Evolutionary conservation across 1,139 yeast species (phyloP).

Genomic region (Saccharomycopsis crataegensis): DNA sequence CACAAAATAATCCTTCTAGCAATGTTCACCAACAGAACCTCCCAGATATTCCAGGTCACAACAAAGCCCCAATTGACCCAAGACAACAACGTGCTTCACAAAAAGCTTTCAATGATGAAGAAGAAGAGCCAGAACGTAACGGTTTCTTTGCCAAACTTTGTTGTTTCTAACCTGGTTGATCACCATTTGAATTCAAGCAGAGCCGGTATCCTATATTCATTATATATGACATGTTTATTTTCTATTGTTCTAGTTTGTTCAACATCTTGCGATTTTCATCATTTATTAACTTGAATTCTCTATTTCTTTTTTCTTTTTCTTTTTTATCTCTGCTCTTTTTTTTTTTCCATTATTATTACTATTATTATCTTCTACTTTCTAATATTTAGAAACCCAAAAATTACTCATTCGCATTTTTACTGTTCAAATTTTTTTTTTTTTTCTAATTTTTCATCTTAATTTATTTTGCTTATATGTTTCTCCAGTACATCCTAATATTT

Average conservation of each 20-base stretch:
- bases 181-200: background rate
- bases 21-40: background rate
- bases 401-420: background rate
- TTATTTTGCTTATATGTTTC: background rate
- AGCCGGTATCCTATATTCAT: background rate
- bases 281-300: no score
- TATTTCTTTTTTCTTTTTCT: background rate
- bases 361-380: background rate
- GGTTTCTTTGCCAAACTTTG: constrained; percentile 18
- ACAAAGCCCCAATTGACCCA: background rate
- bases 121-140: constrained; percentile 2
- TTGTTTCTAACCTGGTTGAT: constrained; percentile 1
- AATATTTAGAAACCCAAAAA: background rate
- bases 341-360: background rate
- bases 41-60: background rate
- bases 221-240: background rate
- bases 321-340: background rate
- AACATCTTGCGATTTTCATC: background rate
- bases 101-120: background rate
- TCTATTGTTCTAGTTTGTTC: background rate
- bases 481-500: background rate
- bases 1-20: background rate
- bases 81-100: background rate
- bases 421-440: background rate
- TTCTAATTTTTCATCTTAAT: background rate